Evolutionary conservation across 2,329 filamentous ascomycete species (phyloP).

Genomic region (Drechslera avenae): DNA sequence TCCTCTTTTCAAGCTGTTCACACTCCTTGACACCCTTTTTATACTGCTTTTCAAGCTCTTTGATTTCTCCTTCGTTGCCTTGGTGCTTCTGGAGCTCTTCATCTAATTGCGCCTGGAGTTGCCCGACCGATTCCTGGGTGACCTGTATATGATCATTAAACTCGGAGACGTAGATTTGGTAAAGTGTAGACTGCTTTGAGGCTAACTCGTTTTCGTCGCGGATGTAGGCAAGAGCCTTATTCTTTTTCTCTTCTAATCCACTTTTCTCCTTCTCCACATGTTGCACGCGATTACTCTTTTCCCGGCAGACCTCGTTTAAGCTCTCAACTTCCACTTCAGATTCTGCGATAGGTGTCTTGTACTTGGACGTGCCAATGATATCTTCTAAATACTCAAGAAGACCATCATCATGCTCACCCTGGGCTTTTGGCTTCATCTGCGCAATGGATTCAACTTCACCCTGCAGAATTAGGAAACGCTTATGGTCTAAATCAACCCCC

Average conservation of each 20-base stretch:
- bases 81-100: constrained; percentile 89
- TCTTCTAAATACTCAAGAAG: constrained; percentile 96
- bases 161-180: constrained; percentile 88
- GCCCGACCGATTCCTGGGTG: constrained; percentile 85
- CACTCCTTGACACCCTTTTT: constrained; percentile 82
- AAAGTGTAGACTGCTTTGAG: constrained; percentile 86
- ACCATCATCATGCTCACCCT: constrained; percentile 93
- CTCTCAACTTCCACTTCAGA: constrained; percentile 86
- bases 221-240: constrained; percentile 87
- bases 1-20: constrained; percentile 79
- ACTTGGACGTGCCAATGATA: constrained; percentile 98
- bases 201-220: constrained; percentile 91
- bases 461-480: constrained; percentile 95
- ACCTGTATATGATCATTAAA: constrained; percentile 88
- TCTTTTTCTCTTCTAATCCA: constrained; percentile 91
- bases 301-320: constrained; percentile 90
- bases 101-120: constrained; percentile 86
- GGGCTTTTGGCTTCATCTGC: constrained; percentile 98
- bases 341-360: constrained; percentile 96
- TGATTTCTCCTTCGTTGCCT: constrained; percentile 88
- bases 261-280: constrained; percentile 98
- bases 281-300: constrained; percentile 94
- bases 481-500: constrained; percentile 95
- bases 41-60: constrained; percentile 83
- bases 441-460: constrained; percentile 98